Evolutionary conservation across 129 eudicot species (phyloP).

Genomic region (Lonicera japonica): DNA sequence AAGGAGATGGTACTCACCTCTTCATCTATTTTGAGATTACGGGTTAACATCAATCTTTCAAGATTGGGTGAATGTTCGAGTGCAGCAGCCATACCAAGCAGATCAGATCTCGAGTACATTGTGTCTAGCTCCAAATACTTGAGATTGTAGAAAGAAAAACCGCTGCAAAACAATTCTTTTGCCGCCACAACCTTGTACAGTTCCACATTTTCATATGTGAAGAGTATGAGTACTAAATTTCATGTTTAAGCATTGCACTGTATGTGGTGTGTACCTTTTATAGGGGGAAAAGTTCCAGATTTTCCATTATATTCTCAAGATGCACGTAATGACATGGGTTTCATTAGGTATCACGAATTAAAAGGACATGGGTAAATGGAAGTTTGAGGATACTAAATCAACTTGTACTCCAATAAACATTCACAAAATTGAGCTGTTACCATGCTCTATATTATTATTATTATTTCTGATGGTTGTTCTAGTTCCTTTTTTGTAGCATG

Average conservation of each 20-base stretch:
- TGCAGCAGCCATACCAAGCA: constrained; percentile 6
- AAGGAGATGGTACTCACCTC: constrained; percentile 1
- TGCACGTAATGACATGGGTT: too few species aligned
- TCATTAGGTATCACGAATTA: too few species aligned
- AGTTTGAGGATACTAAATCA: too few species aligned
- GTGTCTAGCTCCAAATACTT: not conserved
- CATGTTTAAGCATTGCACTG: not conserved
- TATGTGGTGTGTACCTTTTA: not conserved
- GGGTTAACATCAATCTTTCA: not conserved
- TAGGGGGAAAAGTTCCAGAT: not conserved
- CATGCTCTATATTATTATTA: too few species aligned
- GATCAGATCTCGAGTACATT: not conserved
- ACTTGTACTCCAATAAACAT: too few species aligned
- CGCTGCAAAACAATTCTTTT: not conserved
- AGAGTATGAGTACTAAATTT: not conserved
- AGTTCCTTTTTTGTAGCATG: too few species aligned
- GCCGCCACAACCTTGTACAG: constrained; percentile 2
- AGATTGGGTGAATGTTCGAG: constrained; percentile 6
- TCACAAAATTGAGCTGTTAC: too few species aligned
- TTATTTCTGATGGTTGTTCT: too few species aligned
- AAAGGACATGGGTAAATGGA: too few species aligned
- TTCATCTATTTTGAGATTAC: not conserved
- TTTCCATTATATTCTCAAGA: not conserved
- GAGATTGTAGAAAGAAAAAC: not conserved
- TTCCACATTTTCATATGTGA: too few species aligned